Percentiles rank a stretch among this genome's conserved stretches.
phyloP scores from a whole-genome alignment of 805 yeast species.

The Starmerella bombicola region DNA sequence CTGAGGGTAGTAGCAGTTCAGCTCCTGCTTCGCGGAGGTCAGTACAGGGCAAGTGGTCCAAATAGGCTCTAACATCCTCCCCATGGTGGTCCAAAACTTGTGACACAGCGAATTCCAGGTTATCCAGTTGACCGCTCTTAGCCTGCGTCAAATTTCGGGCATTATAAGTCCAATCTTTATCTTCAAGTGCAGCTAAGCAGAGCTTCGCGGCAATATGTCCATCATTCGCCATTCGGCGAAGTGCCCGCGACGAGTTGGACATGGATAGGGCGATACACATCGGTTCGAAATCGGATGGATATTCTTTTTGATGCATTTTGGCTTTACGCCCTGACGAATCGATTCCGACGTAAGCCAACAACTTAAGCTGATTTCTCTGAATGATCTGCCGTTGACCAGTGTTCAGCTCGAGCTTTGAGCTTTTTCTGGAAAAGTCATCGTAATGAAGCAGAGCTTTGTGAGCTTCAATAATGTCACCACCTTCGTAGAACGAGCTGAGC shows the following conservation, averaged over 20 bases:
- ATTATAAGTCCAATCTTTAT: neutral
- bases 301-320: slow-evolving; percentile 13
- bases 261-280: slow-evolving; percentile 8
- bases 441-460: slow-evolving; percentile 15
- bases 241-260: slow-evolving; percentile 1
- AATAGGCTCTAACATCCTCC: neutral
- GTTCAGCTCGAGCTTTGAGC: slow-evolving; percentile 5
- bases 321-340: slow-evolving; percentile 17
- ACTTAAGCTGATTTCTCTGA: slow-evolving; percentile 32
- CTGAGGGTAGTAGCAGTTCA: neutral
- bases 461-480: slow-evolving; percentile 8
- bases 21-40: neutral
- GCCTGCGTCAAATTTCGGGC: neutral
- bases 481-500: slow-evolving; percentile 10
- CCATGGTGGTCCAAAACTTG: neutral
- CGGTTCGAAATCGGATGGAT: slow-evolving; percentile 19
- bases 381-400: slow-evolving; percentile 29
- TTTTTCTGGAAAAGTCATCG: slow-evolving; percentile 8
- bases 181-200: slow-evolving; percentile 1
- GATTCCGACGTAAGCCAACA: slow-evolving; percentile 31
- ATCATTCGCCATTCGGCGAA: slow-evolving; percentile 3
- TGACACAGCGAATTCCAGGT: neutral
- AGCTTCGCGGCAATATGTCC: slow-evolving; percentile 1
- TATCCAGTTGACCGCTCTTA: slow-evolving; percentile 4
- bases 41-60: neutral